Percentiles rank a stretch among this genome's conserved stretches.
These are phyloP conservation scores for Penicillium macrosclerotiorum DNA, from an alignment of 495 filamentous ascomycete species.

Conservation along the genomic window DNA sequence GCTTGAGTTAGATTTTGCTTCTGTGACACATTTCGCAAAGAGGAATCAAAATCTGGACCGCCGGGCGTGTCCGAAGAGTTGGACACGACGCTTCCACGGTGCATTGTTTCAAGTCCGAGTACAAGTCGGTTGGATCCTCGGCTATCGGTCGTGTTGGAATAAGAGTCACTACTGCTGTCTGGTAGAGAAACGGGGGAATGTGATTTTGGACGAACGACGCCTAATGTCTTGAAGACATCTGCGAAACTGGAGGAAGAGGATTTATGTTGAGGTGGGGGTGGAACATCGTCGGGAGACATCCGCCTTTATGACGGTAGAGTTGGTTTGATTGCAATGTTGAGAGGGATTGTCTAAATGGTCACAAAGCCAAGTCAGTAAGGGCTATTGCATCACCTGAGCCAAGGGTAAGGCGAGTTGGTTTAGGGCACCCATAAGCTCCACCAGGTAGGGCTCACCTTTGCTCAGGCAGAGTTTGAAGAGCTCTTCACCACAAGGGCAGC, in stretches of 20 bases:
- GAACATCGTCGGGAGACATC: slow-evolving; percentile 50
- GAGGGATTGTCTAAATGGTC: neutral
- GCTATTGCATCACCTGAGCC: slow-evolving; percentile 12
- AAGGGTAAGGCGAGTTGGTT: neutral
- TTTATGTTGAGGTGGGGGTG: slow-evolving; percentile 34
- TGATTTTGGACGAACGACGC: slow-evolving; percentile 39
- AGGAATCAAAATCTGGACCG: slow-evolving; percentile 41
- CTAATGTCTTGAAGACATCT: slow-evolving; percentile 48
- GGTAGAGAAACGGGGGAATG: slow-evolving; percentile 36
- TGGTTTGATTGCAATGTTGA: neutral
- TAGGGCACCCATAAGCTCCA: neutral
- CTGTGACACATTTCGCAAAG: slow-evolving; percentile 35
- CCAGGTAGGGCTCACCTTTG: slow-evolving; percentile 11
- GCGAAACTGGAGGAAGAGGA: slow-evolving; percentile 41
- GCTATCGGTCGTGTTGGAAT: slow-evolving; percentile 30
- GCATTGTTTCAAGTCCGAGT: slow-evolving; percentile 42
- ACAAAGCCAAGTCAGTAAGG: slow-evolving; percentile 11
- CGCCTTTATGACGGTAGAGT: slow-evolving; percentile 25
- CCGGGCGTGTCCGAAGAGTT: slow-evolving; percentile 44
- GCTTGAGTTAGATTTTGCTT: slow-evolving; percentile 35
- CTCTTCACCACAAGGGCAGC: slow-evolving; percentile 15
- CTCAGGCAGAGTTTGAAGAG: neutral
- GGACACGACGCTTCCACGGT: slow-evolving; percentile 45
- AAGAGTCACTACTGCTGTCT: slow-evolving; percentile 34
- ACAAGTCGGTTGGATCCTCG: slow-evolving; percentile 29